Evolutionary conservation across 495 filamentous ascomycete species (phyloP), one percentile per base, ranked within the genome.

Genomic region (Umbilicaria muhlenbergii): DNA sequence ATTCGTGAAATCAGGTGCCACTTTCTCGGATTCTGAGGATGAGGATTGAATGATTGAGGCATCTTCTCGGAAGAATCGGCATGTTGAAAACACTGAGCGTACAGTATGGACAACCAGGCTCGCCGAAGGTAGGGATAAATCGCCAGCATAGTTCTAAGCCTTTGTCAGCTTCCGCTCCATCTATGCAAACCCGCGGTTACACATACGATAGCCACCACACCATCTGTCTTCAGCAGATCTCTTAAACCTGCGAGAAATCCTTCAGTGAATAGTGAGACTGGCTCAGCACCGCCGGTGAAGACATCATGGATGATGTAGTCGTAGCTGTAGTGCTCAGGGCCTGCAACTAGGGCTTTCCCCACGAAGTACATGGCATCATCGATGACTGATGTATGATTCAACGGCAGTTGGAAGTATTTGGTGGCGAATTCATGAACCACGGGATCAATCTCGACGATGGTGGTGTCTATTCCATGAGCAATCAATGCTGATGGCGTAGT

Each of bases 241-340:
- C 71, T 56, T 14, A 98, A 63, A 21, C 75, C 73, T 31, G 64
- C 52, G 11, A 98, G 59, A 52, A 98, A 93, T 50, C 91, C 81
- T 2, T 75, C 49, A 0, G 91, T 95, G 61, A 98, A 96, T 2
- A 98, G 71, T 15, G 78, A 66, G 13, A 86, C 71, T 2, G 91
- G 91, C 55, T 95, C 91, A 2, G 86, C 86, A 43, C 89, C 91
- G 13, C 91, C 91, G 0, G 91, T 98, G 64, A 98, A 98, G n/a
- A 98, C 91, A 52, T 98, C 91, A 52, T 98, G 91, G 47, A 98
- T 67, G 55, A 98, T 87, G 65, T 93, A 96, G 58, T 94, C 80
- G 55, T 80, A 96, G 34, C 69, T 65, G 13, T 69, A 57, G 31
- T 63, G 54, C 3, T 57, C 47, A 1, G 65, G 45, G 13, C 54